Evolutionary conservation across 768 basidiomycete genomes (phyloP).

Genomic region (Artomyces pyxidatus): DNA sequence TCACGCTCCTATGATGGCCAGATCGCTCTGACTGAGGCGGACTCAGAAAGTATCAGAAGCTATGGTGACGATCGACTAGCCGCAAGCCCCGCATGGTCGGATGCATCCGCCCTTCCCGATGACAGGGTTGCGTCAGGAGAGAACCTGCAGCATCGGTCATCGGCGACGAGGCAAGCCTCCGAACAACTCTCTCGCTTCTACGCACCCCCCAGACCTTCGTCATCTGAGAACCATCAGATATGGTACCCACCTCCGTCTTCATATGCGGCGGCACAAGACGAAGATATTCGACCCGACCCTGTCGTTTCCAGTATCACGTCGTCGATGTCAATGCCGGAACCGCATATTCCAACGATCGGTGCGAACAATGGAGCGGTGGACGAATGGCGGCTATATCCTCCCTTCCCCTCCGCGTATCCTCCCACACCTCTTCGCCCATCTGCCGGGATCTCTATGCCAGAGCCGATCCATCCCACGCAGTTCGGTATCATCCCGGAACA

Average conservation of each 20-base stretch:
- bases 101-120: neutral
- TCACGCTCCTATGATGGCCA: slow-evolving; percentile 11
- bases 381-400: slow-evolving; percentile 68
- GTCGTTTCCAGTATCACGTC: slow-evolving; percentile 1
- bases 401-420: slow-evolving; percentile 73
- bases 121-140: too few species aligned
- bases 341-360: slow-evolving; percentile 1
- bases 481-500: slow-evolving; percentile 9
- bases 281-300: slow-evolving; percentile 16
- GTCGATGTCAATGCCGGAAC: slow-evolving; percentile 6
- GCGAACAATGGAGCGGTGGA: slow-evolving; percentile 25
- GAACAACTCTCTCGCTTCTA: neutral
- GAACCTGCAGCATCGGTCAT: too few species aligned
- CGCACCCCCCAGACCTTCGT: neutral
- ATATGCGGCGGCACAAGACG: slow-evolving; percentile 30
- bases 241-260: slow-evolving; percentile 55
- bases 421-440: slow-evolving; percentile 49
- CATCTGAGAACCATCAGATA: slow-evolving; percentile 33
- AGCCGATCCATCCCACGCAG: slow-evolving; percentile 14
- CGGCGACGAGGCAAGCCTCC: too few species aligned
- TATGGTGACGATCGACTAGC: slow-evolving; percentile 8
- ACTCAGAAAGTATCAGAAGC: slow-evolving; percentile 13
- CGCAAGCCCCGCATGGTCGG: neutral
- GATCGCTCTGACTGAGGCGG: slow-evolving; percentile 13
- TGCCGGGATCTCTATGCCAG: slow-evolving; percentile 4